Evolutionary conservation across 345 rosid genomes (phyloP).

Genomic region (Arabidopsis thaliana): DNA sequence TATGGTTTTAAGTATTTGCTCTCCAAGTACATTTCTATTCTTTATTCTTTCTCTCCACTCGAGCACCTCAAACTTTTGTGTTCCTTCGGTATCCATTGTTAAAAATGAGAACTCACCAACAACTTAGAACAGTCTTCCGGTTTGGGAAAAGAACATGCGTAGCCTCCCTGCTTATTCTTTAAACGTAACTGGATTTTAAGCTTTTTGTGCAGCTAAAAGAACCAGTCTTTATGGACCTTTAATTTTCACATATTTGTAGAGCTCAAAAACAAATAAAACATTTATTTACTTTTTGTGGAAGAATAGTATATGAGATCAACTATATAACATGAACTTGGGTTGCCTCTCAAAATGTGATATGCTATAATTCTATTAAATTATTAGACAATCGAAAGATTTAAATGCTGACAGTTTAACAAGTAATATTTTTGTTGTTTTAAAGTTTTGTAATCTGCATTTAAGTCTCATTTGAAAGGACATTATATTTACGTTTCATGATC

Average conservation of each 20-base stretch:
- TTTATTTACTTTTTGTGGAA: not conserved
- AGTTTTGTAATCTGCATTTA: not conserved
- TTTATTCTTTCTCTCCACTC: not conserved
- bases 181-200: not conserved
- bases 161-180: not conserved
- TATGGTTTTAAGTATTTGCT: not conserved
- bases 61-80: not conserved
- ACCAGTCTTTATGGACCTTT: not conserved
- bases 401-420: not conserved
- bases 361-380: not conserved
- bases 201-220: not conserved
- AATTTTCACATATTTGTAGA: not conserved
- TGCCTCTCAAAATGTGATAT: not conserved
- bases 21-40: not conserved
- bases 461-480: not conserved
- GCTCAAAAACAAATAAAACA: not conserved
- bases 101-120: constrained; percentile 10
- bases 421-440: not conserved
- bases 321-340: not conserved
- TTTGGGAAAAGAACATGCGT: constrained; percentile 3
- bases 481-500: not conserved
- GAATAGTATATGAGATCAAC: not conserved
- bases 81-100: not conserved
- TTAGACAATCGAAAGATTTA: not conserved
- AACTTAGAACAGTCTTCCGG: not conserved